Base-by-base conservation (phyloP, 2,329 filamentous ascomycete genomes). In the Grosmannia huntii region DNA sequence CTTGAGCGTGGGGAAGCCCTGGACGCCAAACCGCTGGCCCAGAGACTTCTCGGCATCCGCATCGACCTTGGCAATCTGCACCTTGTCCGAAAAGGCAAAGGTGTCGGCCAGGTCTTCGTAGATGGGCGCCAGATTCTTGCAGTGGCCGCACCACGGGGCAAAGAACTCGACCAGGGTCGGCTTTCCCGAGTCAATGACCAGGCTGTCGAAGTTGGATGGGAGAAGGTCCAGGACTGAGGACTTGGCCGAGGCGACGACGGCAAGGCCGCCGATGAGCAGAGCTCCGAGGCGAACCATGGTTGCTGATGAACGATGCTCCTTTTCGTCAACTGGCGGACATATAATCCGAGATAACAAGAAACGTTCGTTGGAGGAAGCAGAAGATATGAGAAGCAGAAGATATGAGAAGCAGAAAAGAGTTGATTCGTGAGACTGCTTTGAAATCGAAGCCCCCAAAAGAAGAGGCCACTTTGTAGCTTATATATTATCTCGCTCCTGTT, bases 61-160 rank as follows among this genome's bases (percentile, higher is more conserved):
- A 69, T 99, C 91, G 65, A 99, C 91, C 76, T 97, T 99, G 66
- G 87, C 94, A 68, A 99, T 90, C 69, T 86, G 85, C 58, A 99
- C 83, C 71, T 87, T 81, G 68, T 81, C 77, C 64, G 84, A 84
- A 67, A 81, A 84, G 64, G 87, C 84, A 72, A 91, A 95, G 49
- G 78, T 76, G 55, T 78, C 72, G 53, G 84, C 94, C 50, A 99
- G 84, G 70, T 99, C 89, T 72, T 99, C 94, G 73, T 95, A 99
- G 60, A 95, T 78, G 55, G 94, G 95, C 19, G 94, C 94, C 38
- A 99, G 87, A 68, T 77, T 95, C 82, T 97, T 97, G 89, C 94
- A 99, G 80, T 99, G 94, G 36, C 94, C 95, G 69, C 94, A 99
- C 94, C 94, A 99, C 27, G 92, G 91, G 38, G 94, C 94, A 70